Evolutionary conservation across 192 early-diverging fungal genomes (phyloP).

Genomic region (Tieghemiomyces parasiticus): DNA sequence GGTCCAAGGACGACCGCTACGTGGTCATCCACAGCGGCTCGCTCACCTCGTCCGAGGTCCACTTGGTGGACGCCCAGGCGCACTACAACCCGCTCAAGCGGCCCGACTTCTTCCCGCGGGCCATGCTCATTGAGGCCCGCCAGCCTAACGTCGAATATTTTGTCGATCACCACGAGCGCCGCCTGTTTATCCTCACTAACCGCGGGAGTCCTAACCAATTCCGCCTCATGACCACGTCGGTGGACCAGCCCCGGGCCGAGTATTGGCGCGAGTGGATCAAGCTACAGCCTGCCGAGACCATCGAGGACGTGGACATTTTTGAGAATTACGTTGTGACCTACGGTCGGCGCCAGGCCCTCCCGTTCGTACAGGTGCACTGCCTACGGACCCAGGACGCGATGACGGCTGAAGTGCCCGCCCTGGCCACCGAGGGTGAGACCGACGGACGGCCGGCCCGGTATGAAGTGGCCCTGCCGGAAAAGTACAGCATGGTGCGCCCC

Average conservation of each 20-base stretch:
- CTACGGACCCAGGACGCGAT: too few relatives aligned
- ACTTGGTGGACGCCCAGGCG: constrained; percentile 27
- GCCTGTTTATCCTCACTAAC: constrained; percentile 25
- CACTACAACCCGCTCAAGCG: constrained; percentile 10
- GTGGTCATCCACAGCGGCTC: constrained; percentile 55
- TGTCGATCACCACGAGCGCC: constrained; percentile 51
- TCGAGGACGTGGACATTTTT: constrained; percentile 67
- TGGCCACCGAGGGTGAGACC: too few relatives aligned
- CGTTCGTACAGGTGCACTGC: constrained; percentile 8
- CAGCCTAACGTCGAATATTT: constrained; percentile 48
- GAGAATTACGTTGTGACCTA: constrained; percentile 15
- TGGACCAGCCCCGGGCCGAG: constrained; percentile 17
- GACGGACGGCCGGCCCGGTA: too few relatives aligned
- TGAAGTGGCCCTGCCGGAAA: constrained; percentile 28
- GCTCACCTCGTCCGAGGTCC: constrained; percentile 51
- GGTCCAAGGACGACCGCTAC: constrained; percentile 53
- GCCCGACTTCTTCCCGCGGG: constrained; percentile 24
- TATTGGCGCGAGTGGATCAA: constrained; percentile 44
- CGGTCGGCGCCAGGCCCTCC: constrained; percentile 7
- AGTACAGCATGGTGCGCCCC: constrained; percentile 13
- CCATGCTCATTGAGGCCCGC: constrained; percentile 36
- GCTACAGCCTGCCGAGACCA: constrained; percentile 39
- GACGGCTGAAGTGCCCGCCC: background rate
- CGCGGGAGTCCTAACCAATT: constrained; percentile 31
- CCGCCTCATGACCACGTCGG: constrained; percentile 35